Base-by-base conservation (phyloP, 163 green algal species). In the Chlamydomonas reinhardtii region DNA sequence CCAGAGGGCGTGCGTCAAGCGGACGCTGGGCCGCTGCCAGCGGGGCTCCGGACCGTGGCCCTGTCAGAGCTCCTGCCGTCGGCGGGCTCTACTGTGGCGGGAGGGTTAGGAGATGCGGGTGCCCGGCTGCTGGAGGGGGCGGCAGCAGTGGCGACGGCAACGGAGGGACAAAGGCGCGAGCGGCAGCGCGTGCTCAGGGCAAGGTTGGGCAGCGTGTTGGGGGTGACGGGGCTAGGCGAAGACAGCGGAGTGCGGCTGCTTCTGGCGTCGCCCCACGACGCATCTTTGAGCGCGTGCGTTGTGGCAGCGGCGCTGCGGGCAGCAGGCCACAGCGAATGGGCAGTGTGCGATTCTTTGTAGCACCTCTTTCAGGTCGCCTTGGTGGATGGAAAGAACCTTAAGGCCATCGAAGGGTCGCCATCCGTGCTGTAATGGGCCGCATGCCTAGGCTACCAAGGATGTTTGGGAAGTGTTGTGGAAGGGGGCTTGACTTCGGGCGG, bases 291-390 rank as follows among this genome's bases (percentile, higher is more conserved):
- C 12, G 54, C 52, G 2, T 77, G 79, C 34, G 79, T 25, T 27
- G n/a, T 64, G 48, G 79, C 24, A 8, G 68, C 52, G 1, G 6
- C 64, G 52, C 79, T 85, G 79, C 2, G 9, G 27, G 79, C 32
- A 0, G 79, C 79, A 17, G 68, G 79, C 2, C 79, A 85, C 52
- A 22, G 15, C 32, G 20, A 48, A 24, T 85, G 79, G 79, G 79
- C 79, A 0, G 79, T 85, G 32, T 78, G 79, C 34, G 79, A 85
- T 31, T 59, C 2, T 52, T n/a, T 43, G 73, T 77, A 19, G 14
- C 48, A 48, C 8, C 5, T 48, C 5, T 48, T 14, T 14, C 5
- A 48, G 8, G 8, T 48, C 39, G n/a, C n/a, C n/a, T n/a, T 48
- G 39, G 39, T 48, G 8, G 39, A 48, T 48, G 39, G 39, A 48